Percentiles rank a stretch among this genome's conserved stretches.
These are phyloP conservation scores for Arabis hirsuta DNA, from an alignment of 345 rosid species.

Conservation along the genomic window DNA sequence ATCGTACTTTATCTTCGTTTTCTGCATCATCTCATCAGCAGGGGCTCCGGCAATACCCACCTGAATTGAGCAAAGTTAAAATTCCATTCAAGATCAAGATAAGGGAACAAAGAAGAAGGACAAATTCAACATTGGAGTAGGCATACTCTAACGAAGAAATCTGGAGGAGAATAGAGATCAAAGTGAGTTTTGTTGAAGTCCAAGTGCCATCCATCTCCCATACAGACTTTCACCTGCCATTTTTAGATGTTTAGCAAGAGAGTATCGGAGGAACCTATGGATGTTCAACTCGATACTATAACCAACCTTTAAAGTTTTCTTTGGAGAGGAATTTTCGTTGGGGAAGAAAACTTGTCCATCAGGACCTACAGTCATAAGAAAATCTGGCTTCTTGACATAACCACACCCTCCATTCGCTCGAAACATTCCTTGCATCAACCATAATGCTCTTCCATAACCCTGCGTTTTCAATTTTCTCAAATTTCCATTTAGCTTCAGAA, in stretches of 20 bases:
- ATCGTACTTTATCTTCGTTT: slow-evolving; percentile 60
- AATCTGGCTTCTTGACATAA: slow-evolving; percentile 83
- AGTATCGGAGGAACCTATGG: neutral
- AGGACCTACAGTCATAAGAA: slow-evolving; percentile 54
- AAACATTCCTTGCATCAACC: slow-evolving; percentile 96
- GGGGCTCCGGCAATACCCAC: slow-evolving; percentile 77
- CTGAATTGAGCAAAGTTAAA: slow-evolving; percentile 44
- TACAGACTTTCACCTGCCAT: slow-evolving; percentile 68
- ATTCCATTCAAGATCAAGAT: neutral
- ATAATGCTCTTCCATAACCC: slow-evolving; percentile 84
- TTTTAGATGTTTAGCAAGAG: slow-evolving; percentile 23
- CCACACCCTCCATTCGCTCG: slow-evolving; percentile 93
- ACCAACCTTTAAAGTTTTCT: slow-evolving; percentile 72
- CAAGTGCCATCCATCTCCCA: slow-evolving; percentile 91
- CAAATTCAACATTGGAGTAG: slow-evolving; percentile 14
- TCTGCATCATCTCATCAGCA: slow-evolving; percentile 65
- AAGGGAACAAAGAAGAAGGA: neutral
- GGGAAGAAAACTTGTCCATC: slow-evolving; percentile 59
- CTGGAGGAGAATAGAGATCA: slow-evolving; percentile 88
- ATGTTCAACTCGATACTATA: neutral
- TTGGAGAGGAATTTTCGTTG: slow-evolving; percentile 44
- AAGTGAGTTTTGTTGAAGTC: slow-evolving; percentile 86
- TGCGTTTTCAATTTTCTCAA: slow-evolving; percentile 20
- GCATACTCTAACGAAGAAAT: slow-evolving; percentile 75
- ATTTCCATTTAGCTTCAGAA: slow-evolving; percentile 6